A percentile compares a stretch with the other conserved stretches of the same genome.
Evolutionary conservation across 345 rosid species (phyloP).

Genomic region (Combretum micranthum): DNA sequence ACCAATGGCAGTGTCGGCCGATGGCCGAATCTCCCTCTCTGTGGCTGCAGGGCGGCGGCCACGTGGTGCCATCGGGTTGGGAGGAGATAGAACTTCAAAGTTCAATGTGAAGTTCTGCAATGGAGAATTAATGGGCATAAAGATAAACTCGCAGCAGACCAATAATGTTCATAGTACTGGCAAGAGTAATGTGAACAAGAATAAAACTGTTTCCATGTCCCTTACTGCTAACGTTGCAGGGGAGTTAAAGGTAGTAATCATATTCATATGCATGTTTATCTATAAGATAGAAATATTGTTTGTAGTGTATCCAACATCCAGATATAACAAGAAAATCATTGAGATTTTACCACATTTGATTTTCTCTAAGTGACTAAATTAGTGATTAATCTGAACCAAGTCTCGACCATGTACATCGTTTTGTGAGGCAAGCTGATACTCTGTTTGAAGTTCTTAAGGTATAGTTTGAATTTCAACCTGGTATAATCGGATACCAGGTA

Average conservation of each 20-base stretch:
- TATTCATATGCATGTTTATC: background rate
- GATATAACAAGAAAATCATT: too few relatives aligned
- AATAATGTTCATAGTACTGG: slow-evolving; percentile 10
- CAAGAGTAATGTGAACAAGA: background rate
- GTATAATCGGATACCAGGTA: too few relatives aligned
- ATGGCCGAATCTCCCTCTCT: slow-evolving; percentile 54
- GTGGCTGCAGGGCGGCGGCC: slow-evolving; percentile 28
- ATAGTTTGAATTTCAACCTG: too few relatives aligned
- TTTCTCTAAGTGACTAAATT: too few relatives aligned
- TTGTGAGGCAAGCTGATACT: too few relatives aligned
- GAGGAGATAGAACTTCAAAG: slow-evolving; percentile 17
- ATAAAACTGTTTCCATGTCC: slow-evolving; percentile 39
- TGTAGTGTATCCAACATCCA: background rate
- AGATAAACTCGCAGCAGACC: slow-evolving; percentile 23
- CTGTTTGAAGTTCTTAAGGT: too few relatives aligned
- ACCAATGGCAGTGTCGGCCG: slow-evolving; percentile 52
- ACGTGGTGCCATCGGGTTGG: slow-evolving; percentile 21
- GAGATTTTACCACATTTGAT: too few relatives aligned
- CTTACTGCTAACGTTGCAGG: slow-evolving; percentile 30
- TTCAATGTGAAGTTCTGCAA: slow-evolving; percentile 28
- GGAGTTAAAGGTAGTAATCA: slow-evolving; percentile 41
- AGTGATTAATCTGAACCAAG: too few relatives aligned
- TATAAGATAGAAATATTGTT: background rate
- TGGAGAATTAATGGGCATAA: slow-evolving; percentile 75
- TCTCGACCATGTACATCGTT: too few relatives aligned